These are phyloP conservation scores for Pleoardoris graminearum DNA, from an alignment of 2,329 filamentous ascomycete genomes.

Conservation along the genomic window DNA sequence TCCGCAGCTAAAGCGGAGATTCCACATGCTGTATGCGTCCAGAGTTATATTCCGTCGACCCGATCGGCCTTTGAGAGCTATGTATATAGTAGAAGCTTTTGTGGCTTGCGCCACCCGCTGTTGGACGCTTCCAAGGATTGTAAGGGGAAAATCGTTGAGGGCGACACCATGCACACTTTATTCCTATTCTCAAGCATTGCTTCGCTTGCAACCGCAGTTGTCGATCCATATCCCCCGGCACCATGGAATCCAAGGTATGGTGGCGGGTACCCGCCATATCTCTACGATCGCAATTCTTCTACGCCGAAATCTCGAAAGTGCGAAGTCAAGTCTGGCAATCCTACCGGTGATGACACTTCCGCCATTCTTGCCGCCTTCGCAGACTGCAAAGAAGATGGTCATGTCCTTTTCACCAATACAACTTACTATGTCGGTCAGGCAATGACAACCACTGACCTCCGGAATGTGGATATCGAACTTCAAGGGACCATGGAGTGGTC, in stretches of 20 bases:
- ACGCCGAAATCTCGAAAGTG: conserved; percentile 4
- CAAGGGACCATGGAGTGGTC: conserved; percentile 18
- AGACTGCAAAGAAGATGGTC: conserved; percentile 13
- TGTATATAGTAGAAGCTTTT: conserved; percentile 9
- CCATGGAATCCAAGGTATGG: not conserved
- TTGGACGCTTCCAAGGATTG: not conserved
- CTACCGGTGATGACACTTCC: conserved; percentile 11
- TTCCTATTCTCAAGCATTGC: not conserved
- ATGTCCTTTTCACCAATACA: conserved; percentile 16
- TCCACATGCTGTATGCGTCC: too few species aligned
- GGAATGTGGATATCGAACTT: conserved; percentile 18
- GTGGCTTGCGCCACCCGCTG: not conserved
- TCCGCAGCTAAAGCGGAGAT: not conserved
- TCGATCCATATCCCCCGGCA: not conserved
- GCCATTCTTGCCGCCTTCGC: conserved; percentile 15
- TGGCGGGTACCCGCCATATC: conserved; percentile 6
- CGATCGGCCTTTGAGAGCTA: not conserved
- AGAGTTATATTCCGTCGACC: too few species aligned
- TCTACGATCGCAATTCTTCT: not conserved
- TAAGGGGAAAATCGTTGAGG: not conserved
- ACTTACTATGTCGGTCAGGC: conserved; percentile 16
- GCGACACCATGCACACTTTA: not conserved
- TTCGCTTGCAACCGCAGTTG: conserved; percentile 1
- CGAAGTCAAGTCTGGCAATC: conserved; percentile 7
- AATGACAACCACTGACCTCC: conserved; percentile 17